A percentile compares a stretch with the other conserved stretches of the same genome.
Evolutionary conservation across 495 filamentous ascomycete species (phyloP).

Genomic region (Xanthoparmelia taractica): DNA sequence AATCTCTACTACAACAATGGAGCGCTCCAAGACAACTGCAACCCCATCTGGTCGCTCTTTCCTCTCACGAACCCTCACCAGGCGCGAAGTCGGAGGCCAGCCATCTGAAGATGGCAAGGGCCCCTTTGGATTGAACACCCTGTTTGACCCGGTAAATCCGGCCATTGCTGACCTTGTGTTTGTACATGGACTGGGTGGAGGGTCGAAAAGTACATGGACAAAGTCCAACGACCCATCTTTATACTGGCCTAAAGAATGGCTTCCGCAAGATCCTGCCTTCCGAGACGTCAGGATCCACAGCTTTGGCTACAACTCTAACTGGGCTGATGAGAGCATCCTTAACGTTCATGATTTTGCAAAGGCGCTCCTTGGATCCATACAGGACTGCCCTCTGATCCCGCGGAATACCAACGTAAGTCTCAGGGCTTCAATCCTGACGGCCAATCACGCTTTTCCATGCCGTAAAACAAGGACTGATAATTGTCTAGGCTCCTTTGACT

Average conservation of each 20-base stretch:
- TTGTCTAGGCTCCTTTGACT: slow-evolving; percentile 32
- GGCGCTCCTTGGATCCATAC: slow-evolving; percentile 34
- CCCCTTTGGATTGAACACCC: slow-evolving; percentile 33
- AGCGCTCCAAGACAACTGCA: slow-evolving; percentile 8
- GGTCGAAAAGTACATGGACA: slow-evolving; percentile 32
- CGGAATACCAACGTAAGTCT: slow-evolving; percentile 10
- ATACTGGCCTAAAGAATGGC: slow-evolving; percentile 38
- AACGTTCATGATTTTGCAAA: slow-evolving; percentile 41
- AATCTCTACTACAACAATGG: background rate
- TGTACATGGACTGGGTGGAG: slow-evolving; percentile 35
- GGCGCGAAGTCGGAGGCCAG: background rate
- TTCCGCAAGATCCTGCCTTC: slow-evolving; percentile 31
- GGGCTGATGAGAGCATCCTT: slow-evolving; percentile 31
- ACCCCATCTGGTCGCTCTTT: slow-evolving; percentile 7
- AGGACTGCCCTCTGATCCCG: slow-evolving; percentile 28
- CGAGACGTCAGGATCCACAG: slow-evolving; percentile 32
- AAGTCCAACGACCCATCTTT: slow-evolving; percentile 24
- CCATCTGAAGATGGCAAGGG: slow-evolving; percentile 19
- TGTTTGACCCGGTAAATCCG: slow-evolving; percentile 25
- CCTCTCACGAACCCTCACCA: slow-evolving; percentile 7
- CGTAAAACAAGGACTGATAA: background rate
- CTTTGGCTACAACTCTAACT: slow-evolving; percentile 38
- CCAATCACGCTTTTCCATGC: background rate
- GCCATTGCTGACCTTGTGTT: slow-evolving; percentile 31
- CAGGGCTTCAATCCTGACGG: too few species aligned